Evolutionary conservation across 2,329 filamentous ascomycete species (phyloP).

Genomic region (Neofusicoccum laricinum): DNA sequence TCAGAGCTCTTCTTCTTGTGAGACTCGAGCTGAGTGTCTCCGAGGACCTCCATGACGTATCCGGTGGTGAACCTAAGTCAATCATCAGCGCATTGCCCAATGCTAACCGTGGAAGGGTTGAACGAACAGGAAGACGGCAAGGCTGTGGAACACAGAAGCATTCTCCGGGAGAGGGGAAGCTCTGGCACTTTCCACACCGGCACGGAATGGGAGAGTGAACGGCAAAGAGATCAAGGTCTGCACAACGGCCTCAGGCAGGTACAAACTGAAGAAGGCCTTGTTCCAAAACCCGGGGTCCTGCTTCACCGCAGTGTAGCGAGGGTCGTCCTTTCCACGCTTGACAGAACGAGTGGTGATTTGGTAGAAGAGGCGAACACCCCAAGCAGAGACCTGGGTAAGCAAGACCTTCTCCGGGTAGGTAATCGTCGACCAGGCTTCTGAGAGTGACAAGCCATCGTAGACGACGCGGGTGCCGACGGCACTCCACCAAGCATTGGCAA

Average conservation of each 20-base stretch:
- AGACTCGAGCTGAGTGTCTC: constrained; percentile 55
- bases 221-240: constrained; percentile 57
- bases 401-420: constrained; percentile 56
- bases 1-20: constrained; percentile 43
- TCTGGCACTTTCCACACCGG: constrained; percentile 22
- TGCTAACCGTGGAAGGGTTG: no score
- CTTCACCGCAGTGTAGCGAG: constrained; percentile 54
- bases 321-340: constrained; percentile 53
- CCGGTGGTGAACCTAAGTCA: constrained; percentile 44
- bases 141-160: constrained; percentile 34
- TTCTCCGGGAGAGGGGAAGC: constrained; percentile 24
- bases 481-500: constrained; percentile 60
- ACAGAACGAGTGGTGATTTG: constrained; percentile 51
- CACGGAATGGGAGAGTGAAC: constrained; percentile 56
- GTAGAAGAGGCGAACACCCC: constrained; percentile 57
- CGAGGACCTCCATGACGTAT: constrained; percentile 54
- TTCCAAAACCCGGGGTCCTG: constrained; percentile 56
- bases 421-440: constrained; percentile 47
- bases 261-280: constrained; percentile 52
- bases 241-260: constrained; percentile 57
- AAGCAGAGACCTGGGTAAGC: constrained; percentile 55
- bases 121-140: constrained; percentile 51
- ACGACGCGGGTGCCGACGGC: constrained; percentile 55
- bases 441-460: constrained; percentile 45
- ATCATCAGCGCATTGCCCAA: no score